Evolutionary conservation across 1,284 basidiomycete genomes (phyloP).

Genomic region (Waitea zeae): DNA sequence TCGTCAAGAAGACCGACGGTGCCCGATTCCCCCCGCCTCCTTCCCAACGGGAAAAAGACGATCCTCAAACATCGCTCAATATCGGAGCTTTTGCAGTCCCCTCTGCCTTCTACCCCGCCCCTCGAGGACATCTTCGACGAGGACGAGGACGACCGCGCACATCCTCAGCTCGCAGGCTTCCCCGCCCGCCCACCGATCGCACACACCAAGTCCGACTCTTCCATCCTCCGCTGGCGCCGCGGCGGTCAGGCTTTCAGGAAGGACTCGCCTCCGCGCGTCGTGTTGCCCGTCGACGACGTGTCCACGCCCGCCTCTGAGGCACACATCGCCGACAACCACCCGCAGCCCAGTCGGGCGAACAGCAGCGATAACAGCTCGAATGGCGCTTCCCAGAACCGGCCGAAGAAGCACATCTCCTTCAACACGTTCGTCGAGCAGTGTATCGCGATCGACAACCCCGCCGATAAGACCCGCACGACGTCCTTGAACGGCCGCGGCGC

Average conservation of each 20-base stretch:
- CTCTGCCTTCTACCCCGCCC: slow-evolving; percentile 37
- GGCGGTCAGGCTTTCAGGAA: slow-evolving; percentile 32
- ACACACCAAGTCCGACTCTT: slow-evolving; percentile 76
- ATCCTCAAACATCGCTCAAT: slow-evolving; percentile 95
- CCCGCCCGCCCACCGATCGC: slow-evolving; percentile 35
- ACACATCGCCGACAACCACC: background rate
- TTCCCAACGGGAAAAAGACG: slow-evolving; percentile 42
- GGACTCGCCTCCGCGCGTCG: slow-evolving; percentile 48
- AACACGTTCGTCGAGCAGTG: slow-evolving; percentile 97
- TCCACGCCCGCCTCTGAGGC: slow-evolving; percentile 3
- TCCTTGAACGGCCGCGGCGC: background rate
- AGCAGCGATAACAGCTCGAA: slow-evolving; percentile 12
- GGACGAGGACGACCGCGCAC: slow-evolving; percentile 13
- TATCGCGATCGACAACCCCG: slow-evolving; percentile 77
- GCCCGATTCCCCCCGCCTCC: slow-evolving; percentile 12
- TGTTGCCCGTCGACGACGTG: slow-evolving; percentile 9
- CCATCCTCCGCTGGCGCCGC: slow-evolving; percentile 40
- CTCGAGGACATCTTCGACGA: slow-evolving; percentile 20
- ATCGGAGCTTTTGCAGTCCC: slow-evolving; percentile 67
- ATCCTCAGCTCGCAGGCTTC: slow-evolving; percentile 11
- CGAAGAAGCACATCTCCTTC: slow-evolving; percentile 84
- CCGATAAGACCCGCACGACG: background rate
- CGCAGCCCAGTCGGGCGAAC: background rate
- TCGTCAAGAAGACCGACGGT: slow-evolving; percentile 13
- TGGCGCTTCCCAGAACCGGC: slow-evolving; percentile 11